Evolutionary conservation across 495 filamentous ascomycete genomes (phyloP), one percentile per base, ranked within the genome.

Genomic region (Umbilicaria muhlenbergii): DNA sequence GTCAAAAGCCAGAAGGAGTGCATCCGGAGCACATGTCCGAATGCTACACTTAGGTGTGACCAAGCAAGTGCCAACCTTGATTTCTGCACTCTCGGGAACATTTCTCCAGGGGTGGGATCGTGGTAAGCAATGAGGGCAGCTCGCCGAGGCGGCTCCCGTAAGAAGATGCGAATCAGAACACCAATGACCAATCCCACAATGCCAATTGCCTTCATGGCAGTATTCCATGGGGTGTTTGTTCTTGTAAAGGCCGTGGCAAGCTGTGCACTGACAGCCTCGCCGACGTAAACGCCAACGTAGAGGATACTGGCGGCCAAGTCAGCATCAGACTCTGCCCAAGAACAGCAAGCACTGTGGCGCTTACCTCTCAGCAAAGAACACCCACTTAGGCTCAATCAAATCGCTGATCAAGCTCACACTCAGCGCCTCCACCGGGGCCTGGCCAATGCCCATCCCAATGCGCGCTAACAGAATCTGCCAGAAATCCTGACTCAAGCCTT

Each of bases 381-480:
- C 54, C 17, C 54, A 51, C 36, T 48, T 33, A 42, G 50, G 51
- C 3, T 50, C 47, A 24, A 54, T 46, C 42, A 62, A 32, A 44
- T 62, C 59, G 35, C 48, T 53, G 28, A 62, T 59, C 35, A 62
- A 36, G 39, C 58, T 60, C 35, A 60, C 49, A 40, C 50, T 55
- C 34, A 62, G 34, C 1, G 55, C 48, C 35, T 62, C 59, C 1
- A 58, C 53, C n/a, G 47, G 41, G 11, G 51, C 46, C 35, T 62
- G 58, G 5, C 51, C 51, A 34, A 58, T 52, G 0, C 53, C 56
- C 58, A 60, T 59, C 0, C 51, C 53, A n/a, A 62, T 49, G 11
- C 59, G 51, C 4, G 58, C 59, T 7, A 56, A 43, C 5, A 61
- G 38, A 10, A 61, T 53, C 21, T 59, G 54, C 54, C 51, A 56